phyloP scores from a whole-genome alignment of 352 stramenopile species.

The Globisporangium sylvaticum region DNA sequence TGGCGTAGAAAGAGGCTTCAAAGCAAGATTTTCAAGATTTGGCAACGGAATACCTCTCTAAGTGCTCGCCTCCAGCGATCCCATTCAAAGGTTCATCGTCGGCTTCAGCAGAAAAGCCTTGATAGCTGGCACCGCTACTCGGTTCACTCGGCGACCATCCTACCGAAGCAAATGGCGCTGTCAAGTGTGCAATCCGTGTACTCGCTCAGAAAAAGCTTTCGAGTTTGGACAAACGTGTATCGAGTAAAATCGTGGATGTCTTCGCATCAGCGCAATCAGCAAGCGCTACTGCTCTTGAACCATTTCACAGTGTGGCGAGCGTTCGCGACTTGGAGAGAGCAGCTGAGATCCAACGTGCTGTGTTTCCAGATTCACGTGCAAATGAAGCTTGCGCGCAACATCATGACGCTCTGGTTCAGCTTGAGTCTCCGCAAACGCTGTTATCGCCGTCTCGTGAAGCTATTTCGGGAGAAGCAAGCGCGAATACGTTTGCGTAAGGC shows the following conservation, averaged over 20 bases:
- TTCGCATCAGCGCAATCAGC: not conserved
- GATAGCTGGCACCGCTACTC: constrained; percentile 1
- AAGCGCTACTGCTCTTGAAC: not conserved
- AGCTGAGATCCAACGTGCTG: not conserved
- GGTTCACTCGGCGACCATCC: not conserved
- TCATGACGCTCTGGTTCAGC: constrained; percentile 26
- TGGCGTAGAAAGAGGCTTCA: not conserved
- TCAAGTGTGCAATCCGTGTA: not conserved
- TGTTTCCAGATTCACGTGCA: constrained; percentile 15
- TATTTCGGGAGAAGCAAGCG: constrained; percentile 38
- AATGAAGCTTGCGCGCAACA: constrained; percentile 9
- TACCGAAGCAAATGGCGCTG: not conserved
- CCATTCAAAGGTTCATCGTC: not conserved
- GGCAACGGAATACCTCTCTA: constrained; percentile 1
- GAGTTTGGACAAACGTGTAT: constrained; percentile 4
- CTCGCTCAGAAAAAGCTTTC: not conserved
- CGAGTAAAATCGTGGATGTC: constrained; percentile 7
- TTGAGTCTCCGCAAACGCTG: constrained; percentile 29
- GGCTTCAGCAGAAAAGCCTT: not conserved
- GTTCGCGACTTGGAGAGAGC: not conserved
- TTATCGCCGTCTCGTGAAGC: constrained; percentile 31
- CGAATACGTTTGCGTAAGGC: constrained; percentile 10
- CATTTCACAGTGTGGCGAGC: constrained; percentile 12
- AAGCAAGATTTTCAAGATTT: not conserved
- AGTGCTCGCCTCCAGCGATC: not conserved